Evolutionary conservation across 2,329 filamentous ascomycete genomes (phyloP).

Genomic region (Neofusicoccum laricinum): DNA sequence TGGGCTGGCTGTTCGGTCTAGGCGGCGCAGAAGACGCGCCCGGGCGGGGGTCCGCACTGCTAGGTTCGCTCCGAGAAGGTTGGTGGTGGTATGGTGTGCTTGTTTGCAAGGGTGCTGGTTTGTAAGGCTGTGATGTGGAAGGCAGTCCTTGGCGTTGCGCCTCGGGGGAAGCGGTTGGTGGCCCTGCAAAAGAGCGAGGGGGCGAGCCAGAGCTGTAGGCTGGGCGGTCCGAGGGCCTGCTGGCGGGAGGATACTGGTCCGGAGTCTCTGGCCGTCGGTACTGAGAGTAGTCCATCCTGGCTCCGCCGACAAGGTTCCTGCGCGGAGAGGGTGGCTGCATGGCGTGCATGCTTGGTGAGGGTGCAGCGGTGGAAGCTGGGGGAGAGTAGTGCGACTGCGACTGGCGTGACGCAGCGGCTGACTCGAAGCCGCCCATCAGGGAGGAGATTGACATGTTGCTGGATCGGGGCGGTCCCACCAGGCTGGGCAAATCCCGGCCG

Average conservation of each 20-base stretch:
- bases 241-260: conserved; percentile 32
- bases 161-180: conserved; percentile 29
- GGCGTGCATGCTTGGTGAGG: conserved; percentile 36
- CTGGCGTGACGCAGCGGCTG: conserved; percentile 35
- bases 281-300: conserved; percentile 33
- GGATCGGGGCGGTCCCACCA: conserved; percentile 53
- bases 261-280: conserved; percentile 38
- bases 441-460: conserved; percentile 74
- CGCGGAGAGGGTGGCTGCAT: conserved; percentile 49
- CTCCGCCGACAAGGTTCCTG: conserved; percentile 29
- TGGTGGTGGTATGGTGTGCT: not conserved
- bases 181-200: conserved; percentile 21
- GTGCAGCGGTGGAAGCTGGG: conserved; percentile 31
- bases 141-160: conserved; percentile 31
- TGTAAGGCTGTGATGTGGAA: conserved; percentile 32
- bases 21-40: conserved; percentile 26
- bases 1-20: conserved; percentile 41
- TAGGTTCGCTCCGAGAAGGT: conserved; percentile 8
- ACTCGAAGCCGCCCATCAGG: conserved; percentile 59
- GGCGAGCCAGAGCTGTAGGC: conserved; percentile 31
- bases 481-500: conserved; percentile 55
- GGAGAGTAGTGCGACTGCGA: conserved; percentile 47
- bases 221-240: conserved; percentile 29
- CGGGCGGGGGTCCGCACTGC: conserved; percentile 4
- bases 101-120: conserved; percentile 13